Evolutionary conservation across 1,139 yeast species (phyloP), one percentile per base, ranked within the genome.

Genomic region (Hemisphaericaspora xylanilytica): DNA sequence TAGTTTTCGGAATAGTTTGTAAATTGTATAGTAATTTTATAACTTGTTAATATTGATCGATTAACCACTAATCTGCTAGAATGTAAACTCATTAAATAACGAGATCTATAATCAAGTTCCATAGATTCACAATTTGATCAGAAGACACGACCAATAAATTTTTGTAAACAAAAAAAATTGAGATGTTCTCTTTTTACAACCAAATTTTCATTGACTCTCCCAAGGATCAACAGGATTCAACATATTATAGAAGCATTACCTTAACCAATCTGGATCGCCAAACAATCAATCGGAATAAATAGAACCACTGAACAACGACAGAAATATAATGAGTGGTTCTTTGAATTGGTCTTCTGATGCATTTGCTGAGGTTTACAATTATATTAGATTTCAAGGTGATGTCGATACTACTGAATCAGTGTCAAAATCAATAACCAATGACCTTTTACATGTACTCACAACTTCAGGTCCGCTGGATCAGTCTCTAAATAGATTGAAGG

Each of bases 401-500:
- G 46, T 55, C 7, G 70, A 67, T 33, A 44, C 44, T 4, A 60
- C 55, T 22, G 46, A 62, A 9, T 38, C 51, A 18, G 40, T 44
- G 33, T 67, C 32, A 41, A 45, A 26, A 41, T 14, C 48, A 11
- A 52, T 79, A 38, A 53, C 59, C 33, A 62, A 58, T 10, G 95
- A 85, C 58, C 63, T 86, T 36, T 44, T 52, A 21, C 57, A 59
- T 38, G 58, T 84, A 35, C 59, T 80, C 35, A 55, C 65, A 2
- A 66, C 74, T 5, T 83, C 89, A 1, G 49, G 62, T 5, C 78
- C 78, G 53, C 77, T 72, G 45, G 79, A 76, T 28, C 36, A 67
- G 4, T 76, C 87, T 42, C 66, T 92, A 51, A 65, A 70, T 21
- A 57, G 57, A 35, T 57, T 88, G 28, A 46, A 56, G 24, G 62